Evolutionary conservation across 2,329 filamentous ascomycete species (phyloP), one percentile per base, ranked within the genome.

Genomic region (Colletotrichum lupini): DNA sequence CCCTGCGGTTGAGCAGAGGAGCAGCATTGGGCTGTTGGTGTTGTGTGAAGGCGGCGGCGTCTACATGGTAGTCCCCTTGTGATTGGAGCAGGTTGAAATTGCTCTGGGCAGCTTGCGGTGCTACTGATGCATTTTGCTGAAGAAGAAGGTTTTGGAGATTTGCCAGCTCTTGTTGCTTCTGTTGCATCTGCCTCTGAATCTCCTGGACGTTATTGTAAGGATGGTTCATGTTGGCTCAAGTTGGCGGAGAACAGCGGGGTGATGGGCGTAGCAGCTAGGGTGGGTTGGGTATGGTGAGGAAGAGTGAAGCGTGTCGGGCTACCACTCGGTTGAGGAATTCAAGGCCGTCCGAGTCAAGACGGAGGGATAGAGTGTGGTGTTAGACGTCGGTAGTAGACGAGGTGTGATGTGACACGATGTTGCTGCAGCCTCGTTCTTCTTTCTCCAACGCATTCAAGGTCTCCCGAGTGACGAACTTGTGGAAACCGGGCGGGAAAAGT

Each of bases 111-210:
- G 58, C 53, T 49, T 49, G 42, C 19, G 42, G 42, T 28, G 66
- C 16, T 5, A 35, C 61, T 7, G 73, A 28, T 61, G 57, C 55
- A 62, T 67, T 57, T 16, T 75, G 67, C 46, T 55, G 46, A n/a
- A 63, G 30, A 11, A 74, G 59, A 19, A 72, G 67, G 28, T 56
- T 63, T 53, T 73, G 61, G 35, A 75, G 63, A 19, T 28, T 66
- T 22, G 72, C 55, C 52, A 75, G n/a, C 59, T 75, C 74, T 67
- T 68, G 68, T 55, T 75, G 67, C 68, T 74, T 72, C 65, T 65
- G 67, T 59, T 64, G 56, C 61, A 74, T 57, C 65, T 68, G 68
- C 28, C 72, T 68, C 52, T 75, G 74, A 8, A 75, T 59, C 56
- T 75, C 74, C 55, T 74, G 61, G 28, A 64, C 60, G 32, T 42